Percentiles rank a stretch among this genome's conserved stretches.
Conservation (phyloP, 1,284 basidiomycete species). For the Rhodofomes roseus region DNA sequence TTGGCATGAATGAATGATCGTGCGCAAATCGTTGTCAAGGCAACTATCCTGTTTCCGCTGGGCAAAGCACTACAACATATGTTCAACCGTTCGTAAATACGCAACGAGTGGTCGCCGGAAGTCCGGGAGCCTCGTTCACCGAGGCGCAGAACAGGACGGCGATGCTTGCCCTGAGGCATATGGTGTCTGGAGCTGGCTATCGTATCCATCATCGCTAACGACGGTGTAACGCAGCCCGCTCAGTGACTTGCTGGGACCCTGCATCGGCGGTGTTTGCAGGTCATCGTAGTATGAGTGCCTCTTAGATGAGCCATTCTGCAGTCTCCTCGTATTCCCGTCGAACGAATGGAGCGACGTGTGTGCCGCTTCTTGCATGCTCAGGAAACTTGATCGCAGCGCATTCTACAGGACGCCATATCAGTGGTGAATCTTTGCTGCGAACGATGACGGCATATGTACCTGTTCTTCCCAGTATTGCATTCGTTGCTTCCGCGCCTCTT, state of each 20-base stretch:
- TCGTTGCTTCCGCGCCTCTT: constrained; percentile 75
- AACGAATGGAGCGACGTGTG: constrained; percentile 55
- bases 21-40: no score
- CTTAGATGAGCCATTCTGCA: neutral
- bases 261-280: constrained; percentile 49
- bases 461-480: constrained; percentile 87
- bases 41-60: no score
- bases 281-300: constrained; percentile 36
- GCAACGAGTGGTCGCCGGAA: no score
- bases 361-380: constrained; percentile 72
- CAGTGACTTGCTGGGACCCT: constrained; percentile 39
- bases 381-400: constrained; percentile 72
- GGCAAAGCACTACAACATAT: no score
- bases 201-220: constrained; percentile 41
- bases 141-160: neutral
- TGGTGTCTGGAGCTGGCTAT: constrained; percentile 21
- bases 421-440: neutral
- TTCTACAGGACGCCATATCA: constrained; percentile 41
- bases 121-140: no score
- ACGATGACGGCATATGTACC: constrained; percentile 31
- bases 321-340: neutral
- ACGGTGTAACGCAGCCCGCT: constrained; percentile 55
- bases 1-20: no score
- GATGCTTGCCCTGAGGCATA: neutral
- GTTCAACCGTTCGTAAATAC: no score